Evolutionary conservation across 1,284 basidiomycete genomes (phyloP).

Genomic region (Albatrellus sp.): DNA sequence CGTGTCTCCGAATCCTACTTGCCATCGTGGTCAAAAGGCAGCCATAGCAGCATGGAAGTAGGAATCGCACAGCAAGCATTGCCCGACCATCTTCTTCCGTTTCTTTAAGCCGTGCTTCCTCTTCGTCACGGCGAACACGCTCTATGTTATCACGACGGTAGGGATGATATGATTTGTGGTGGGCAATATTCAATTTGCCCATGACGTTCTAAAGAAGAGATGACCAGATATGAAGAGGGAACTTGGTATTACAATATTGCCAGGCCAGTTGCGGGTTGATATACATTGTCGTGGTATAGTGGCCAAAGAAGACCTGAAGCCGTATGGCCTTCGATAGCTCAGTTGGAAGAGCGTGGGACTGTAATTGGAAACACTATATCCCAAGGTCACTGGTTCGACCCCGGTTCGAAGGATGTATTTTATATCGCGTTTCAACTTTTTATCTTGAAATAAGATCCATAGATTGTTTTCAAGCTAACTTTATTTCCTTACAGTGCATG

Average conservation of each 20-base stretch:
- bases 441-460: too few species aligned
- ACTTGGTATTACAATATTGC: too few species aligned
- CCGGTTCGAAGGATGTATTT: slow-evolving; percentile 1
- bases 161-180: slow-evolving; percentile 85
- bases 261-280: too few species aligned
- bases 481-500: too few species aligned
- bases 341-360: slow-evolving; percentile 1
- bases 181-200: slow-evolving; percentile 78
- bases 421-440: too few species aligned
- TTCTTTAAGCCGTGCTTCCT: slow-evolving; percentile 56
- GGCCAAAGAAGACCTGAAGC: background rate
- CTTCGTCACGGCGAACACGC: slow-evolving; percentile 67
- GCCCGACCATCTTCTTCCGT: slow-evolving; percentile 58
- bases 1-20: slow-evolving; percentile 67
- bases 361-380: background rate
- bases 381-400: slow-evolving; percentile 1
- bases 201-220: slow-evolving; percentile 22
- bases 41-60: background rate
- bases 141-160: slow-evolving; percentile 79
- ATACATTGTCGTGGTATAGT: background rate
- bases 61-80: slow-evolving; percentile 48
- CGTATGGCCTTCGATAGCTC: background rate
- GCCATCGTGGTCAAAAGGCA: background rate
- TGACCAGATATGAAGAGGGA: background rate
- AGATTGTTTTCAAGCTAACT: too few species aligned